Evolutionary conservation across 495 filamentous ascomycete species (phyloP), one percentile per base, ranked within the genome.

Genomic region (Cetradonia linearis): DNA sequence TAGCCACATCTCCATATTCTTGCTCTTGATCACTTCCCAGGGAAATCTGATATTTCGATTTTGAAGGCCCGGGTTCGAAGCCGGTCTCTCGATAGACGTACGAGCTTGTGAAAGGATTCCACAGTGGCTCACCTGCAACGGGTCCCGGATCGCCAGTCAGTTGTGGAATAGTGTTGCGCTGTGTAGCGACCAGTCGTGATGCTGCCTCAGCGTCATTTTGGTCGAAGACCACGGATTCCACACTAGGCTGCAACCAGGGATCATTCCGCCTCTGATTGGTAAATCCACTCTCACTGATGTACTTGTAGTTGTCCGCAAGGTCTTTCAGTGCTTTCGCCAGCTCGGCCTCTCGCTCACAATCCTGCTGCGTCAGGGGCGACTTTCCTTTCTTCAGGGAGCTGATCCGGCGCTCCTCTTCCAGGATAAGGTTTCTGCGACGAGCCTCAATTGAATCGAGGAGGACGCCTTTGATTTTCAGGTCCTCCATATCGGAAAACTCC

Each of bases 41-140:
- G 6, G 14, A 10, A 53, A n/a, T 5, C 40, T n/a, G 9, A 30
- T 37, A 31, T 20, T 30, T 47, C 38, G 30, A 47, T 10, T 46
- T 25, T 9, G 55, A 58, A 33, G 55, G 55, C 38, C 55, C 55
- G 34, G 55, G 55, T 47, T 48, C 55, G 14, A 58, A 58, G 9
- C 55, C 40, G 8, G 38, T 58, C 38, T 58, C 40, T 34, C 55
- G 27, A 20, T 47, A 42, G n/a, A n/a, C 30, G 20, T 47, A 58
- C 33, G 55, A 58, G 31, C 38, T 58, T 9, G 55, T 58, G 14
- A 58, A 20, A 18, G 55, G 55, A 58, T 58, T 58, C 55, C 55
- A 58, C 13, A 58, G 8, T 9, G 55, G 40, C 40, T 58, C 55
- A 0, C 47, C 55, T 20, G 8, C n/a, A 10, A 46, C 13, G 8